phyloP scores from a whole-genome alignment of 305 asterid genomes.

The Fraxinus ornus region DNA sequence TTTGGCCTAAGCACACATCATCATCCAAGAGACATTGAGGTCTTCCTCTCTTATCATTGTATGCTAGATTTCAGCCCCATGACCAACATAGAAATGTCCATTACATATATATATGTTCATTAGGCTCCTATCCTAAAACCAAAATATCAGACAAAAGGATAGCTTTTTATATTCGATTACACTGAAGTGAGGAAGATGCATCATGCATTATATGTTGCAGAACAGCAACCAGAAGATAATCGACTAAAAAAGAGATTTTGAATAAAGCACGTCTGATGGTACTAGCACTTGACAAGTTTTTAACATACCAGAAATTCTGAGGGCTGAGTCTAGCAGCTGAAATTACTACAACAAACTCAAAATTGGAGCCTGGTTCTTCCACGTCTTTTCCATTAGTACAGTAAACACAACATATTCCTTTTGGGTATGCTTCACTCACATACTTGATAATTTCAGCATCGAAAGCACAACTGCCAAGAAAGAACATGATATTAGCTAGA shows the following conservation, averaged over 20 bases:
- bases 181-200: slow-evolving; percentile 10
- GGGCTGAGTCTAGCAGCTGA: slow-evolving; percentile 92
- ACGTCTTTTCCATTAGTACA: slow-evolving; percentile 77
- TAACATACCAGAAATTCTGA: slow-evolving; percentile 83
- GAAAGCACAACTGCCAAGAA: slow-evolving; percentile 63
- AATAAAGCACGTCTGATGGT: slow-evolving; percentile 3
- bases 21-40: not conserved
- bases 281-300: slow-evolving; percentile 17
- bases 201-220: slow-evolving; percentile 18
- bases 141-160: not conserved
- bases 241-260: not conserved
- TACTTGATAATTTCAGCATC: slow-evolving; percentile 84
- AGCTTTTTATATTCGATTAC: not conserved
- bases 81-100: slow-evolving; percentile 5
- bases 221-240: slow-evolving; percentile 23
- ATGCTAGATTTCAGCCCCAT: not conserved
- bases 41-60: not conserved
- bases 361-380: slow-evolving; percentile 79
- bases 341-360: slow-evolving; percentile 90
- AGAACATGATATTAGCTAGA: slow-evolving; percentile 26
- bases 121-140: not conserved
- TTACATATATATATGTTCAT: not conserved
- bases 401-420: slow-evolving; percentile 83
- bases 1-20: not conserved
- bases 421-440: slow-evolving; percentile 84